These are phyloP conservation scores for Talaromyces ruber DNA, from an alignment of 495 filamentous ascomycete species.

Conservation along the genomic window DNA sequence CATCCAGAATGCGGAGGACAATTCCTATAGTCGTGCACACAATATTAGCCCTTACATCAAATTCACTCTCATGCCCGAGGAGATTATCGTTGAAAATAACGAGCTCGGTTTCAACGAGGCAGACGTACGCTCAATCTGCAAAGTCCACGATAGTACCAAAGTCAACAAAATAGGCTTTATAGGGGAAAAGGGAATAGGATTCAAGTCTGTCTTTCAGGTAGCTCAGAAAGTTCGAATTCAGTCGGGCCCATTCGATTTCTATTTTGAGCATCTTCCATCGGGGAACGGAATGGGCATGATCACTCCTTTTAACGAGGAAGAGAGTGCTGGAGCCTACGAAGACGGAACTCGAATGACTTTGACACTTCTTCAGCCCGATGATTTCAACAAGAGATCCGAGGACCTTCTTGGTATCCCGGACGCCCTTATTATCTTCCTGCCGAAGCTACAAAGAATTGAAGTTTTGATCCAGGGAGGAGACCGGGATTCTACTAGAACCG, in stretches of 20 bases:
- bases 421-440: background rate
- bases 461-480: background rate
- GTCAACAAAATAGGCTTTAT: background rate
- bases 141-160: background rate
- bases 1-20: background rate
- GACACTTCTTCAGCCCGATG: background rate
- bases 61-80: background rate
- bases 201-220: background rate
- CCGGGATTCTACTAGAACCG: no score
- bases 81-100: background rate
- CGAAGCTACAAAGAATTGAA: background rate
- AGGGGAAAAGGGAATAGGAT: background rate
- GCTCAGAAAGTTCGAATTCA: background rate
- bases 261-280: background rate
- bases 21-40: background rate
- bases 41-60: background rate
- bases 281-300: background rate
- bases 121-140: background rate
- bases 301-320: background rate
- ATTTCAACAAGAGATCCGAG: background rate
- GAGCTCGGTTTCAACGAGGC: background rate
- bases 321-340: background rate
- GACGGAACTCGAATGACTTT: background rate
- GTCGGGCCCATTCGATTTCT: background rate
- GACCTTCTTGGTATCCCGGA: background rate